Evolutionary conservation across 2,329 filamentous ascomycete species (phyloP).

Genomic region (Calonectria pseudoreteaudii): DNA sequence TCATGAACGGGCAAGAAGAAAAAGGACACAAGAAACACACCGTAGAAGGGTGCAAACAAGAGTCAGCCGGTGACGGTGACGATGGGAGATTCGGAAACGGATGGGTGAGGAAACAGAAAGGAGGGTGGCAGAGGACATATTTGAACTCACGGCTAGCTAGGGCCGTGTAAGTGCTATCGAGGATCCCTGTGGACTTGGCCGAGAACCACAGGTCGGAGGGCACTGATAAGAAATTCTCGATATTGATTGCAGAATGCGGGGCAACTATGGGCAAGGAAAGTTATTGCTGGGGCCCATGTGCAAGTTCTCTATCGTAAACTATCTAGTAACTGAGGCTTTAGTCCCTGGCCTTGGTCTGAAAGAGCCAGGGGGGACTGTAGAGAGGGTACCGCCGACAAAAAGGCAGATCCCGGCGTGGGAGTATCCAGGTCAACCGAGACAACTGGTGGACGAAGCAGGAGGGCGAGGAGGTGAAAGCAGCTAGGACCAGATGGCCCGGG

Average conservation of each 20-base stretch:
- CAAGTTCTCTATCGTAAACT: conserved; percentile 6
- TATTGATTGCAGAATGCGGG: conserved; percentile 44
- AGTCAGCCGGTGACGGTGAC: conserved; percentile 11
- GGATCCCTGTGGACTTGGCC: conserved; percentile 18
- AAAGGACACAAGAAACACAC: neutral
- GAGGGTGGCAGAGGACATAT: conserved; percentile 42
- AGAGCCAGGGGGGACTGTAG: neutral
- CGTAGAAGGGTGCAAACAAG: conserved; percentile 22
- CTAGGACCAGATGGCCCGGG: neutral
- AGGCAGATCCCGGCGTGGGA: neutral
- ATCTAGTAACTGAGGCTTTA: neutral
- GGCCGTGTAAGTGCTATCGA: conserved; percentile 38
- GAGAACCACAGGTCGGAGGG: conserved; percentile 25
- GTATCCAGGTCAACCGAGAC: conserved; percentile 15
- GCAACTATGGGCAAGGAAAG: conserved; percentile 13
- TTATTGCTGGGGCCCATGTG: neutral
- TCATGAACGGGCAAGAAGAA: neutral
- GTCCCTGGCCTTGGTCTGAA: neutral
- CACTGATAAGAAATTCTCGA: conserved; percentile 36
- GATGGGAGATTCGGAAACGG: neutral
- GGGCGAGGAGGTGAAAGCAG: neutral
- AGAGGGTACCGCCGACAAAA: neutral
- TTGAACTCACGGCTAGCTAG: conserved; percentile 32
- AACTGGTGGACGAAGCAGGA: conserved; percentile 6
- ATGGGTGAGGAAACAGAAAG: neutral